Evolutionary conservation across 257 asterid genomes (phyloP).

Genomic region (Solanum infundibuliforme): DNA sequence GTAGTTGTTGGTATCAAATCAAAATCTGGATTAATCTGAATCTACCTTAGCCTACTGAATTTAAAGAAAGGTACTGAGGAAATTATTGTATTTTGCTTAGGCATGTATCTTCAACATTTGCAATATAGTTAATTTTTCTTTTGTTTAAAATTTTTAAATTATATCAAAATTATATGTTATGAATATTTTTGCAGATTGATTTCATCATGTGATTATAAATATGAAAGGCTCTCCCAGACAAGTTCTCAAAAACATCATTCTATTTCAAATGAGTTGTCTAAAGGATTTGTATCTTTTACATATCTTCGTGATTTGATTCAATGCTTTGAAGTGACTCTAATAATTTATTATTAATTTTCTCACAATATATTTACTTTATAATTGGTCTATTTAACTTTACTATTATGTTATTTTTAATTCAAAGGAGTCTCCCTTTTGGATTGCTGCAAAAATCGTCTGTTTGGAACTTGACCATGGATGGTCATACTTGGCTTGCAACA

Average conservation of each 20-base stretch:
- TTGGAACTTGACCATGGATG: not conserved
- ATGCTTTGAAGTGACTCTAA: too few relatives aligned
- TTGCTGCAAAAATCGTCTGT: not conserved
- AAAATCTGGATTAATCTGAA: too few relatives aligned
- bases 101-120: too few relatives aligned
- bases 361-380: too few relatives aligned
- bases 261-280: not conserved
- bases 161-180: too few relatives aligned
- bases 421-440: not conserved
- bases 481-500: not conserved
- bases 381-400: not conserved
- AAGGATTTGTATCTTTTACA: not conserved
- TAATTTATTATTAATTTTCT: too few relatives aligned
- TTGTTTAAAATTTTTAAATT: too few relatives aligned
- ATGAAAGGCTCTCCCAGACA: not conserved
- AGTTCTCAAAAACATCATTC: not conserved
- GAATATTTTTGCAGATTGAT: not conserved
- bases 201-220: not conserved
- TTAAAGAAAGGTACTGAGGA: too few relatives aligned
- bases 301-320: accelerated
- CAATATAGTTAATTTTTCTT: too few relatives aligned
- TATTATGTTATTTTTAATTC: not conserved
- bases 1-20: too few relatives aligned
- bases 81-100: too few relatives aligned
- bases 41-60: too few relatives aligned